Base-by-base conservation (phyloP, 2,329 filamentous ascomycete species). In the Gaeumannomyces tritici region DNA sequence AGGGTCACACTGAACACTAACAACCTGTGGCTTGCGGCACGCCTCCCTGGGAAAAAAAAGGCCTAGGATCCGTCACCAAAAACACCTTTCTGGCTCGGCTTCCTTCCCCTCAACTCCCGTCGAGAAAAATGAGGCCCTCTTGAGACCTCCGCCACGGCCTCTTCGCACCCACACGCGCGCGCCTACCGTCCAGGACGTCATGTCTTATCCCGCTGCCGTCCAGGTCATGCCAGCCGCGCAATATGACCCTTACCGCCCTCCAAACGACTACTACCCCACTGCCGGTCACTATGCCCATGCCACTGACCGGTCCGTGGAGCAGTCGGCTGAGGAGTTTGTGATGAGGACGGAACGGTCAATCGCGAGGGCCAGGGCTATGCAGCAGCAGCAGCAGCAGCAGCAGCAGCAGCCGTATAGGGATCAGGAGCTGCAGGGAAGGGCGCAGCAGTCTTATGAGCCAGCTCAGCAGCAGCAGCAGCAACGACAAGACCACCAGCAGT, bases 311-410 rank as follows among this genome's bases (percentile, higher is more conserved):
- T 57, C 63, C 47, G 65, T 61, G 54, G 65, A 70, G 28, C 67
- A 67, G 63, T 62, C 64, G 11, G 65, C 62, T 0, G 59, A 68
- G n/a, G 70, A 72, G 12, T 70, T 70, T 63, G 64, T 69, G 1
- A 24, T 62, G n/a, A 68, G 68, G 55, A 71, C 71, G 15, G 67
- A 69, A 35, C 65, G 68, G 55, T 64, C 68, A 26, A 65, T 62
- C 51, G 64, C 66, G 15, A 63, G 63, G 56, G 57, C 35, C 51
- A 65, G 66, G 28, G 47, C 15, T 13, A 26, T 54, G 47, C 42
- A 54, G 28, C 59, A 61, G 6, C 59, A 47, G 21, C 35, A 55
- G 1, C 24, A 57, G 6, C 24, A 61, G 5, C 59, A 47, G 21
- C 35, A 55, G 9, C 26, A 58, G 11, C 26, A 58, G 28, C 27